Percentiles rank a stretch among this genome's conserved stretches.
Evolutionary conservation across 495 filamentous ascomycete species (phyloP).

Genomic region (Aspergillus carlsbadensis): DNA sequence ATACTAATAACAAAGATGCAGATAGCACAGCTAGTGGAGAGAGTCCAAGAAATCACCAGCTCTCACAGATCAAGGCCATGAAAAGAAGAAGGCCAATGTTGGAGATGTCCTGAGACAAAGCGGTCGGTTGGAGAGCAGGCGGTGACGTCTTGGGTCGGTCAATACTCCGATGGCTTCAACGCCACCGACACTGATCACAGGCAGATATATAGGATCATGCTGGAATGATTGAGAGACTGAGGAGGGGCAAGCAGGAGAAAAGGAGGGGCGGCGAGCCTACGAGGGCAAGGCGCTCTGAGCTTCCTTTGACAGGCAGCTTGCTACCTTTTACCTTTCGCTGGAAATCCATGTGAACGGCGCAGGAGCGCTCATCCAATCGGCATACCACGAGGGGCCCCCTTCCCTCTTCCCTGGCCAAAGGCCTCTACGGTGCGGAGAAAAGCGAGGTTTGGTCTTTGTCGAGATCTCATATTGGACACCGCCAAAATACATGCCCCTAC

Average conservation of each 20-base stretch:
- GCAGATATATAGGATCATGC: neutral
- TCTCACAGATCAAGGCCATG: neutral
- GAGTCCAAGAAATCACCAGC: neutral
- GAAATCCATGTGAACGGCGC: constrained; percentile 4
- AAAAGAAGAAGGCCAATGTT: constrained; percentile 10
- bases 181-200: neutral
- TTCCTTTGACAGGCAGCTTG: neutral
- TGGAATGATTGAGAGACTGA: neutral
- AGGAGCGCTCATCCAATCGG: constrained; percentile 28
- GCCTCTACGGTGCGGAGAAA: neutral
- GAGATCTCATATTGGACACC: neutral
- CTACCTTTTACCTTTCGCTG: neutral
- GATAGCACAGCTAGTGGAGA: neutral
- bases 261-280: neutral
- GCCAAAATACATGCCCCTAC: neutral
- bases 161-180: neutral
- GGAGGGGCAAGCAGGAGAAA: neutral
- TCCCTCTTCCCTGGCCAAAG: neutral
- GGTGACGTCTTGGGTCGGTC: constrained; percentile 32
- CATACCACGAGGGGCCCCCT: constrained; percentile 24
- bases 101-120: constrained; percentile 12
- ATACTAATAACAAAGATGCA: neutral
- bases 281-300: neutral
- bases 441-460: too few species aligned
- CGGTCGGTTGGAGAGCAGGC: constrained; percentile 23